phyloP scores from a whole-genome alignment of 139 green algal species.

The Micractinium sp. region DNA sequence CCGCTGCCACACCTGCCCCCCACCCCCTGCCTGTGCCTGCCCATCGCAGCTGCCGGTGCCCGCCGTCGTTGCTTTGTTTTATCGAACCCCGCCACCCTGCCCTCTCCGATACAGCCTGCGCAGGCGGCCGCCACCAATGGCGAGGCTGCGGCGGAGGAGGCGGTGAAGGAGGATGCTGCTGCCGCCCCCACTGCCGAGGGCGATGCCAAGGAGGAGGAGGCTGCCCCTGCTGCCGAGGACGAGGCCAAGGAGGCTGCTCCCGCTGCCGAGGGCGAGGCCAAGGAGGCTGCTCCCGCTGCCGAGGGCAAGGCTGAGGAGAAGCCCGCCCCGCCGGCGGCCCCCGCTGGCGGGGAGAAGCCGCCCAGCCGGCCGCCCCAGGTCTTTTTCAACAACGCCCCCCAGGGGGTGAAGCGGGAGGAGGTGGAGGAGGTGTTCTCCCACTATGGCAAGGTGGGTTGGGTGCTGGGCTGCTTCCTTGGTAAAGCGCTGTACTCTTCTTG shows the following conservation, averaged over 20 bases:
- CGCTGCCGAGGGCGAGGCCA: not conserved
- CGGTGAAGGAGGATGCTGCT: not conserved
- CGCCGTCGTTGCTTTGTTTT: not conserved
- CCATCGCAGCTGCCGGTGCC: not conserved
- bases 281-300: not conserved
- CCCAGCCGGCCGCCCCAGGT: slow-evolving; percentile 9
- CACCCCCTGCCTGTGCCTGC: not conserved
- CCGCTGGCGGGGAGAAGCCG: not conserved
- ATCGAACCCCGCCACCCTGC: not conserved
- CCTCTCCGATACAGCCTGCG: not conserved
- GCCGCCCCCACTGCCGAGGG: not conserved
- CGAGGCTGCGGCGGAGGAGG: not conserved
- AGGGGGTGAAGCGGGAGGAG: slow-evolving; percentile 4
- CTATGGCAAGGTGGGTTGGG: slow-evolving; percentile 9
- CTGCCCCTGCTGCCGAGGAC: not conserved
- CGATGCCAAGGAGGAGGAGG: not conserved
- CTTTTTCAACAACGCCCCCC: slow-evolving; percentile 26
- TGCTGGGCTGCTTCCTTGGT: not conserved
- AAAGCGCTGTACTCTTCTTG: no score
- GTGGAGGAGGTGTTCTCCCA: slow-evolving; percentile 1
- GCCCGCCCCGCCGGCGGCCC: not conserved
- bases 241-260: not conserved
- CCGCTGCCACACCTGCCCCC: not conserved
- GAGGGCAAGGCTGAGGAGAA: not conserved
- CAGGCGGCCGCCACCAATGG: not conserved